A percentile compares a stretch with the other conserved stretches of the same genome.
phyloP scores from a whole-genome alignment of 2,329 filamentous ascomycete species.

The Aspergillus vadensis region DNA sequence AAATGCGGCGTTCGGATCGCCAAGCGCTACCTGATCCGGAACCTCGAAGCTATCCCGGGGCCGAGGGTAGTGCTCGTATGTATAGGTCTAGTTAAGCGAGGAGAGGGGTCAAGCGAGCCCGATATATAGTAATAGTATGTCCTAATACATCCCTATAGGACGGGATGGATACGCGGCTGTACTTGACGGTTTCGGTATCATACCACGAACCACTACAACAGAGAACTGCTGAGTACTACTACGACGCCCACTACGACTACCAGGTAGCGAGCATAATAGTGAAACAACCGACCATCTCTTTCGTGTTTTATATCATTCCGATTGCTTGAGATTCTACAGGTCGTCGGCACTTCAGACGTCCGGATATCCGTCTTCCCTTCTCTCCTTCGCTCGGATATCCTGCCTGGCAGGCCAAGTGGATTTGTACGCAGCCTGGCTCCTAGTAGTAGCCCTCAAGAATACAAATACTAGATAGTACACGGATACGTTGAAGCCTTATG shows the following conservation, averaged over 20 bases:
- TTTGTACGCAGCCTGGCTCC: not conserved
- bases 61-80: not conserved
- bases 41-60: not conserved
- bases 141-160: not conserved
- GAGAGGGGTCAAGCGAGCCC: slow-evolving; percentile 14
- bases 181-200: slow-evolving; percentile 3
- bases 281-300: not conserved
- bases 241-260: too few relatives aligned
- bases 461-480: not conserved
- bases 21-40: not conserved
- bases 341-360: not conserved
- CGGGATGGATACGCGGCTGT: not conserved
- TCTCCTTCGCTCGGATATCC: not conserved
- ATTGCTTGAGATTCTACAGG: too few relatives aligned
- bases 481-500: not conserved
- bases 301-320: too few relatives aligned
- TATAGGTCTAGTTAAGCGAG: too few relatives aligned
- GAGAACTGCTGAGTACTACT: not conserved
- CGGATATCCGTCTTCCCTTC: not conserved
- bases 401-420: not conserved
- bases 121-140: slow-evolving; percentile 2
- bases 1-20: slow-evolving; percentile 17
- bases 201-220: not conserved
- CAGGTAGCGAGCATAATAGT: too few relatives aligned
- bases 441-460: too few relatives aligned